Evolutionary conservation across 2,329 filamentous ascomycete genomes (phyloP).

Genomic region (Pseudomassariella vexata): DNA sequence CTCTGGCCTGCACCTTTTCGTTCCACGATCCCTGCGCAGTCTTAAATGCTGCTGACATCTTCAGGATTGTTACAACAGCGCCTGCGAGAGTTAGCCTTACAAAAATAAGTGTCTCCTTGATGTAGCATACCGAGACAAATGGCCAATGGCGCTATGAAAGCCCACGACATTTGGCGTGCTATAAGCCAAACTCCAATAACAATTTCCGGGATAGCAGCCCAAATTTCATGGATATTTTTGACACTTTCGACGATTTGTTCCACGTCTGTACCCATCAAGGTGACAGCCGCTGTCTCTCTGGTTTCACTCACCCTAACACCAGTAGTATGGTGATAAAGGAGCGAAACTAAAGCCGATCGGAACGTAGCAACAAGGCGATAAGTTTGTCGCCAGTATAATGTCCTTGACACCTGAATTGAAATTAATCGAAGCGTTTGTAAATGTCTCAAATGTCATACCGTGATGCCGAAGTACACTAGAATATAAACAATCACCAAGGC

Average conservation of each 20-base stretch:
- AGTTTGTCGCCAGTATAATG: slow-evolving; percentile 18
- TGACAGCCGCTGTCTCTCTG: slow-evolving; percentile 20
- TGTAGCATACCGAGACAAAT: slow-evolving; percentile 1
- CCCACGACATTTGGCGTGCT: slow-evolving; percentile 19
- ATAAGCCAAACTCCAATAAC: slow-evolving; percentile 23
- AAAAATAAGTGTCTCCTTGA: no score
- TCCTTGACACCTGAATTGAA: slow-evolving; percentile 13
- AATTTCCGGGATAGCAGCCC: slow-evolving; percentile 21
- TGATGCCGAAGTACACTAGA: slow-evolving; percentile 23
- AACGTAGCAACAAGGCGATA: slow-evolving; percentile 16
- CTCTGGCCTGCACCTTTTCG: slow-evolving; percentile 34
- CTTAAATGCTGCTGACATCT: slow-evolving; percentile 10
- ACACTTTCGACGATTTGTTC: slow-evolving; percentile 21
- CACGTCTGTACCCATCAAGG: slow-evolving; percentile 28
- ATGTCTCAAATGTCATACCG: slow-evolving; percentile 10
- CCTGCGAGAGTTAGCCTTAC: no score
- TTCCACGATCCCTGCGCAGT: slow-evolving; percentile 31
- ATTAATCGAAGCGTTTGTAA: not conserved
- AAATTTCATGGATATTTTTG: slow-evolving; percentile 19
- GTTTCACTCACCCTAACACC: slow-evolving; percentile 15
- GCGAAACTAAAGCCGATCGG: slow-evolving; percentile 15
- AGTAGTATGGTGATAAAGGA: slow-evolving; percentile 18
- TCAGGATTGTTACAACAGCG: no score
- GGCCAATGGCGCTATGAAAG: slow-evolving; percentile 6
- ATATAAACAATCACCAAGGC: not conserved